phyloP scores from a whole-genome alignment of 2,329 filamentous ascomycete genomes.

The Ophiostoma tasmaniense region DNA sequence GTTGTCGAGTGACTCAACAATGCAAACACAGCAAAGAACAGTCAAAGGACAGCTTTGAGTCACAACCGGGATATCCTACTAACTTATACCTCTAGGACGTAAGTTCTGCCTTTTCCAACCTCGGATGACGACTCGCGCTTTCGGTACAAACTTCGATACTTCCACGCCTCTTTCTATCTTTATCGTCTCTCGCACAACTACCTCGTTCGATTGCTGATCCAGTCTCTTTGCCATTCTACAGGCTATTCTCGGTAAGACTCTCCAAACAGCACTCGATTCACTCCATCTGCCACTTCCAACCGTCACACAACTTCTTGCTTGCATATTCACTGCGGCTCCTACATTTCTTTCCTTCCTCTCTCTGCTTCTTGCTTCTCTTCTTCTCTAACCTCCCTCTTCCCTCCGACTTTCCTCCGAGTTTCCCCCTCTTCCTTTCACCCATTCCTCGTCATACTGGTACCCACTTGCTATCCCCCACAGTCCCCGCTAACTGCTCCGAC shows the following conservation, averaged over 20 bases:
- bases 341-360: neutral
- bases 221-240: constrained; percentile 9
- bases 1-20: neutral
- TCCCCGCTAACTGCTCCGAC: constrained; percentile 22
- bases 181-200: neutral
- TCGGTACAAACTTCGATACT: neutral
- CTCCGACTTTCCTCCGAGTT: neutral
- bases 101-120: constrained; percentile 18
- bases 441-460: neutral
- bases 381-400: too few species aligned
- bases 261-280: neutral
- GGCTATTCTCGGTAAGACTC: constrained; percentile 18
- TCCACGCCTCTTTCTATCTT: neutral
- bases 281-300: neutral
- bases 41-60: neutral
- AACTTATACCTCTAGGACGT: constrained; percentile 30
- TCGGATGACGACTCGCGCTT: constrained; percentile 21
- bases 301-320: neutral
- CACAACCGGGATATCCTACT: constrained; percentile 1
- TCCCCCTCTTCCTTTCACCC: constrained; percentile 2
- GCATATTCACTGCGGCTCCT: neutral
- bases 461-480: constrained; percentile 3
- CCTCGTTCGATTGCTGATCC: constrained; percentile 10
- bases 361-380: constrained; percentile 4
- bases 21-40: neutral